These are phyloP conservation scores for Neobulgaria alba DNA, from an alignment of 2,329 filamentous ascomycete species.

Conservation along the genomic window DNA sequence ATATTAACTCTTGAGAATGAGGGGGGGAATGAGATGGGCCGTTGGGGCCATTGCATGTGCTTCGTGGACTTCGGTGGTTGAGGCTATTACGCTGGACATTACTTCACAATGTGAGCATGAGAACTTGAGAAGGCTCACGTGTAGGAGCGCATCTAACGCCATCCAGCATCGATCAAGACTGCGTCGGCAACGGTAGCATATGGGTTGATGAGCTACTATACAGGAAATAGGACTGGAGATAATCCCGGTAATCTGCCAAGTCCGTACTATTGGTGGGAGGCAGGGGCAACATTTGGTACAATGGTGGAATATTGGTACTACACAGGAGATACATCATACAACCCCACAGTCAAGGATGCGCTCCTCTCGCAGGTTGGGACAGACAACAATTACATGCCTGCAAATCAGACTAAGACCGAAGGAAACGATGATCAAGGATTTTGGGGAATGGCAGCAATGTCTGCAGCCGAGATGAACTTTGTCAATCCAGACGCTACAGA, in stretches of 20 bases:
- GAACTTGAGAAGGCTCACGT: neutral
- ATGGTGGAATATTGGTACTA: conserved; percentile 80
- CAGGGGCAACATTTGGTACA: conserved; percentile 66
- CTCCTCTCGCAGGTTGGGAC: conserved; percentile 66
- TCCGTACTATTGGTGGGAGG: conserved; percentile 48
- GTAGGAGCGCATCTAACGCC: conserved; percentile 1
- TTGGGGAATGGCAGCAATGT: conserved; percentile 63
- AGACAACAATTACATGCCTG: conserved; percentile 67
- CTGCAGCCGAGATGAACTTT: conserved; percentile 60
- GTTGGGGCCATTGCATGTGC: conserved; percentile 10
- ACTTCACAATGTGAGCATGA: conserved; percentile 9
- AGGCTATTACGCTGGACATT: conserved; percentile 13
- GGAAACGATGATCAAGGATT: conserved; percentile 70
- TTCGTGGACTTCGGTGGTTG: conserved; percentile 8
- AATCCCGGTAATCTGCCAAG: conserved; percentile 40
- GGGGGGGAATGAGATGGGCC: conserved; percentile 4
- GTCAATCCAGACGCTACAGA: conserved; percentile 41
- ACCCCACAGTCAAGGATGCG: conserved; percentile 48
- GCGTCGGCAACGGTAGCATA: conserved; percentile 32
- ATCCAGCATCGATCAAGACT: conserved; percentile 26
- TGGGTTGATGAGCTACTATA: conserved; percentile 45
- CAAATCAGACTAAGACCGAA: conserved; percentile 49
- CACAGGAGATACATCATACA: conserved; percentile 64
- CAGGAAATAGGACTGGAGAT: conserved; percentile 39
- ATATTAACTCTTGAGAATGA: conserved; percentile 9